Evolutionary conservation across 164 flowering plant genomes (phyloP), one percentile per base, ranked within the genome.

Genomic region (Chimonanthus salicifolius): DNA sequence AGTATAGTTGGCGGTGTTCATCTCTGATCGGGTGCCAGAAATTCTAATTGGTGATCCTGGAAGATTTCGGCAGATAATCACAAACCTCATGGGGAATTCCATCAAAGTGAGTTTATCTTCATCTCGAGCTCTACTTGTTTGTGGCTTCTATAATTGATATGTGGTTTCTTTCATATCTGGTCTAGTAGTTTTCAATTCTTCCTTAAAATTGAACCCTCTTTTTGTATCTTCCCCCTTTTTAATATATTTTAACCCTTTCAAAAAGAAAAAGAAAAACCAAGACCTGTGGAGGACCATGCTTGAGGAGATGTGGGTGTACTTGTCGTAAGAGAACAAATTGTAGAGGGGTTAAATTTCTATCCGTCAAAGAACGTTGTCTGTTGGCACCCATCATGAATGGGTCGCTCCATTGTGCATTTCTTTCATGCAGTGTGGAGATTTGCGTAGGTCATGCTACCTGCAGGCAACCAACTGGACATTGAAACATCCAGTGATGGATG

Each of bases 81-180:
- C 94, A 49, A 95, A 95, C 80, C 95, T 95, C 67, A 84, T 95
- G 88, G 99, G 98, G 4, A 95, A 95, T 77, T 95, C 99, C 7
- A 90, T 95, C 74, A 95, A 94, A 81, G 99, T 91, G 83, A 82
- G 92, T 82, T 48, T 1, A 16, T 49, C 9, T 64, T 20, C 1
- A 33, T 33, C 33, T 33, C 33, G 33, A 33, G 0, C 33, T 33
- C 33, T 33, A 33, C 33, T 33, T 33, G 33, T 33, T 33, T 33
- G 33, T 1, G 33, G 33, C 33, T 33, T 33, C 33, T 33, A 33
- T 33, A 33, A 33, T 33, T 33, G 33, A 33, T 1, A 33, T 33
- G 33, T 33, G 33, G 33, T 33, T 33, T 33, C 33, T 33, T 33
- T 33, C 33, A 33, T 33, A 33, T 33, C 33, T 33, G 33, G 33